Percentiles rank a stretch among this genome's conserved stretches.
Conservation (phyloP, 2,329 filamentous ascomycete species). For the Penicillium fuscoglaucum region DNA sequence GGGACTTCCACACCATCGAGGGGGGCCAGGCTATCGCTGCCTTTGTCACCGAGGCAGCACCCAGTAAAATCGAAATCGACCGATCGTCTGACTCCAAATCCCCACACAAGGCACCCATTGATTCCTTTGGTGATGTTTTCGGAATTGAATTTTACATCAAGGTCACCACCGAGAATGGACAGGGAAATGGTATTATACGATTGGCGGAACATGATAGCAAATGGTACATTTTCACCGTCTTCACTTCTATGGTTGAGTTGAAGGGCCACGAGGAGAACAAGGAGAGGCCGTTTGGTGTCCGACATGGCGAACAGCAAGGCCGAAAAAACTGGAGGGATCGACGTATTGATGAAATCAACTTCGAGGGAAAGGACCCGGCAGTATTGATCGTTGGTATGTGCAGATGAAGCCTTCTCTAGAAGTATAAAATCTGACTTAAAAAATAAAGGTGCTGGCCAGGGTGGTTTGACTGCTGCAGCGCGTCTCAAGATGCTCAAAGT, state of each 20-base stretch:
- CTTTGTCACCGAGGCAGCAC: constrained; percentile 39
- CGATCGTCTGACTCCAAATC: constrained; percentile 46
- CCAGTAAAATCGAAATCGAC: constrained; percentile 51
- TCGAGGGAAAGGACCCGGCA: constrained; percentile 54
- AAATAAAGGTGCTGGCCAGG: constrained; percentile 59
- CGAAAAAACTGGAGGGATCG: constrained; percentile 63
- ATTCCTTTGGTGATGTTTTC: constrained; percentile 50
- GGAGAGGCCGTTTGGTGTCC: constrained; percentile 57
- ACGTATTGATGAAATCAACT: constrained; percentile 51
- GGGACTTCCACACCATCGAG: constrained; percentile 58
- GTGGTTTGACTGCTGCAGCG: constrained; percentile 58
- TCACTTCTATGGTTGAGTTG: constrained; percentile 59
- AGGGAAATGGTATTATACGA: constrained; percentile 58
- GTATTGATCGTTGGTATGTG: constrained; percentile 62
- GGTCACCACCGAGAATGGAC: constrained; percentile 55
- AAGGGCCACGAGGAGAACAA: constrained; percentile 55
- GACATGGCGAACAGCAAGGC: constrained; percentile 54
- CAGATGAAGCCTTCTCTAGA: not conserved
- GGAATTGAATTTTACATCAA: constrained; percentile 60
- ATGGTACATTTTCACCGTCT: constrained; percentile 67
- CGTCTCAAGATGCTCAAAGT: constrained; percentile 61
- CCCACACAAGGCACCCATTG: constrained; percentile 51
- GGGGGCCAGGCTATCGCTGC: constrained; percentile 43
- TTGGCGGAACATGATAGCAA: constrained; percentile 45
- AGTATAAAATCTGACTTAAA: not conserved